Base-by-base conservation (phyloP, 176 grass and related monocot genomes). In the Thalia dealbata region DNA sequence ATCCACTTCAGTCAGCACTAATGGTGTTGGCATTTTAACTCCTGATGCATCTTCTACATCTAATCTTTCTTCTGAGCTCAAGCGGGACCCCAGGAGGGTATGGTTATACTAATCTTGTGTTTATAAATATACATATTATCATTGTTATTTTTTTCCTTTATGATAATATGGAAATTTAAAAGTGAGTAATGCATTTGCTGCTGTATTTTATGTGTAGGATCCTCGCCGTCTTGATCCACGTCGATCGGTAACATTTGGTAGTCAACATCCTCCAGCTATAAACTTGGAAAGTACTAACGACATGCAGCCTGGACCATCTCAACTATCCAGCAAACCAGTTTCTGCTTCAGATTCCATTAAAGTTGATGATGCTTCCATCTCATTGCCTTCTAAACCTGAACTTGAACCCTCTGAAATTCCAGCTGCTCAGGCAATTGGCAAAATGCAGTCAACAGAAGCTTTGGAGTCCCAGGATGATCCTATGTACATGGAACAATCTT, bases 21-120 rank as follows among this genome's bases (percentile, higher is more conserved):
- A 82, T 82, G 76, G 76, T 72, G 60, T 69, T 19, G 74, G 78
- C 76, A 69, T 74, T 22, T 73, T 67, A 58, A 67, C 78, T 66
- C 73, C 83, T 73, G 83, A 92, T 75, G 50, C 54, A 16, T 76
- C 67, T 76, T 35, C 51, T 75, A 67, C 69, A 43, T 64, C 70
- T 75, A 65, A 70, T 50, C 35, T 82, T 81, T 68, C 82, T 79
- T 16, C 65, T 73, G 95, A 99, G 81, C 60, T 78, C 46, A 99
- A 89, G 82, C 88, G 95, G 76, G 95, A 99, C 52, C 90, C 90
- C 43, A 88, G 95, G 88, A 95, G 88, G 84, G 95, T 99, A 99
- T 73, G 80, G 42, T 79, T 70, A 67, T 76, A 61, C 65, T 44
- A 21, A 69, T 29, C 35, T 7, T 45, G 12, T 77, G 26, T 11